Percentiles rank a stretch among this genome's conserved stretches.
Evolutionary conservation across 768 basidiomycete genomes (phyloP).

Genomic region (Naematelia encephala): DNA sequence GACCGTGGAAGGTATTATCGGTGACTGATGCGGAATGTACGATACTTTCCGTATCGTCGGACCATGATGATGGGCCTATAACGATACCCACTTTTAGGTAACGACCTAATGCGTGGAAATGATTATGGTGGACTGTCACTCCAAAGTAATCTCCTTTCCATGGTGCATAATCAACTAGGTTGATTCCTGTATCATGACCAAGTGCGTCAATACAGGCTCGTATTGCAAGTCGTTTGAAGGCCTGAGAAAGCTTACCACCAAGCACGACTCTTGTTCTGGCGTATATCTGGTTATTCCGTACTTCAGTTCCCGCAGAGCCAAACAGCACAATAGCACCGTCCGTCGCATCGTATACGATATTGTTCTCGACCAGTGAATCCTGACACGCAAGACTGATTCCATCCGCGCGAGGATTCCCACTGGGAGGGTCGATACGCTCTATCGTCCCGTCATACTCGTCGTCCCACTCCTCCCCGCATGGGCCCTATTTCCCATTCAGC

Average conservation of each 20-base stretch:
- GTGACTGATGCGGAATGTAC: slow-evolving; percentile 46
- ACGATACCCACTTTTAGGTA: slow-evolving; percentile 50
- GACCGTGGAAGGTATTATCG: slow-evolving; percentile 47
- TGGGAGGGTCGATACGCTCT: slow-evolving; percentile 30
- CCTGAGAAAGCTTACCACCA: slow-evolving; percentile 35
- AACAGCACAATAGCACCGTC: slow-evolving; percentile 52
- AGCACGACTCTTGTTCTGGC: slow-evolving; percentile 45
- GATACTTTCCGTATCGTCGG: slow-evolving; percentile 49
- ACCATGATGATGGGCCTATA: slow-evolving; percentile 51
- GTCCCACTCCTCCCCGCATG: slow-evolving; percentile 52
- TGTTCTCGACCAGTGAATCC: slow-evolving; percentile 48
- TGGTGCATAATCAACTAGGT: slow-evolving; percentile 50
- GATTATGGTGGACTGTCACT: slow-evolving; percentile 46
- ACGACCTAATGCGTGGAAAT: slow-evolving; percentile 42
- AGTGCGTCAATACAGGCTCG: background rate
- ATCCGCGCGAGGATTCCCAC: slow-evolving; percentile 49
- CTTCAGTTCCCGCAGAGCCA: slow-evolving; percentile 45
- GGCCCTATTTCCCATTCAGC: slow-evolving; percentile 32
- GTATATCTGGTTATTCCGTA: slow-evolving; percentile 45
- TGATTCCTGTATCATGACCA: slow-evolving; percentile 41
- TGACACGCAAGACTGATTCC: slow-evolving; percentile 52
- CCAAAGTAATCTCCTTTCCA: slow-evolving; percentile 51
- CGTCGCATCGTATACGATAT: slow-evolving; percentile 50
- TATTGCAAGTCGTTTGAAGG: background rate
- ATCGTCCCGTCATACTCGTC: slow-evolving; percentile 47